These are phyloP conservation scores for Colletotrichum spaethianum DNA, from an alignment of 2,329 filamentous ascomycete genomes.

Conservation along the genomic window DNA sequence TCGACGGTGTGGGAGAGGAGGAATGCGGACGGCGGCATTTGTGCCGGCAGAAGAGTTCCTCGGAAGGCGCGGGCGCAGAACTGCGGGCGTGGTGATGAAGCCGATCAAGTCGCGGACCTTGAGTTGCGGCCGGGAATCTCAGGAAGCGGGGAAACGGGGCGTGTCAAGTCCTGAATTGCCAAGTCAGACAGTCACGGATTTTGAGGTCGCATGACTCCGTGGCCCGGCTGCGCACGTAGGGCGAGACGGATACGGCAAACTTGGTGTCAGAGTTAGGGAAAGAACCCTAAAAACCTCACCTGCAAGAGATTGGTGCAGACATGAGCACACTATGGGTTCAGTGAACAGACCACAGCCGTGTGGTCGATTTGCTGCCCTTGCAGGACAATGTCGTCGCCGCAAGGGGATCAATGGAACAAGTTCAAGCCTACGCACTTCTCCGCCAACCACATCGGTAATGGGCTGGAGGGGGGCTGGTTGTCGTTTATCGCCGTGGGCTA, in stretches of 20 bases:
- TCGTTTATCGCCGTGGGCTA: conserved; percentile 4
- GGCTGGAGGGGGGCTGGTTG: background rate
- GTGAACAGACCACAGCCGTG: background rate
- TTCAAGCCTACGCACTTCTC: conserved; percentile 4
- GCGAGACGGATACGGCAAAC: background rate
- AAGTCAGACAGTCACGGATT: conserved; percentile 12
- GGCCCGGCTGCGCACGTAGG: background rate
- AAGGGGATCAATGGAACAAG: background rate
- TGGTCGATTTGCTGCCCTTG: conserved; percentile 16
- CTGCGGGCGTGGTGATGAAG: conserved; percentile 31
- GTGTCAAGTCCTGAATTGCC: conserved; percentile 10
- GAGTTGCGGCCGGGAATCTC: conserved; percentile 6
- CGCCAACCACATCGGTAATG: conserved; percentile 17
- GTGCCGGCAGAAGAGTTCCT: conserved; percentile 1
- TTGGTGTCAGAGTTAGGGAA: background rate
- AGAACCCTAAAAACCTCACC: background rate
- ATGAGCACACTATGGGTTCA: background rate
- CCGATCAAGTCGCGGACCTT: conserved; percentile 22
- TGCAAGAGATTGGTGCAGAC: background rate
- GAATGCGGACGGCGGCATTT: conserved; percentile 14
- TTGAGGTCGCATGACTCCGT: conserved; percentile 20
- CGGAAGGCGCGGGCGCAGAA: conserved; percentile 33
- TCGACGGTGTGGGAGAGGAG: conserved; percentile 8
- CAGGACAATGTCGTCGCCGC: conserved; percentile 6
- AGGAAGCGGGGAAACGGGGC: conserved; percentile 5